phyloP scores from a whole-genome alignment of 1,284 basidiomycete genomes.

The Naganishia liquefaciens region DNA sequence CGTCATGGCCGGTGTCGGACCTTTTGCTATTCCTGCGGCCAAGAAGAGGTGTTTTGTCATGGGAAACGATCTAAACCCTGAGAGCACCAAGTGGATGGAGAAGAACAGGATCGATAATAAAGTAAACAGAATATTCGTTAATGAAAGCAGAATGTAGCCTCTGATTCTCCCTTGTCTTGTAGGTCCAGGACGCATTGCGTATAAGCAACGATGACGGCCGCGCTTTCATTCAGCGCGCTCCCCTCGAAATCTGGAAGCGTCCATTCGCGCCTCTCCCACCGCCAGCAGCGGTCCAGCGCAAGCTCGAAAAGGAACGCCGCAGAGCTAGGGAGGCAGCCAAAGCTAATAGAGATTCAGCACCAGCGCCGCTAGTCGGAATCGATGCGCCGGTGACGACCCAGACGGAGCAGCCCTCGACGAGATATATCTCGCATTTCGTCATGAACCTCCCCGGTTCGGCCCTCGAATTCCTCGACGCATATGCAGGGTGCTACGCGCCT shows the following conservation, averaged over 20 bases:
- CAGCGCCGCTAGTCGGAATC: neutral
- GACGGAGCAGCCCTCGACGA: slow-evolving; percentile 38
- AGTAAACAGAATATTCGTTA: slow-evolving; percentile 52
- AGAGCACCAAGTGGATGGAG: slow-evolving; percentile 74
- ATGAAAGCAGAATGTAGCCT: neutral
- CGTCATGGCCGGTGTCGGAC: slow-evolving; percentile 96
- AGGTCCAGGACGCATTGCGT: slow-evolving; percentile 71
- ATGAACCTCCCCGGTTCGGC: slow-evolving; percentile 97
- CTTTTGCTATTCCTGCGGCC: slow-evolving; percentile 90
- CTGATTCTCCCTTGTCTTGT: slow-evolving; percentile 9
- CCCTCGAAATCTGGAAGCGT: slow-evolving; percentile 60
- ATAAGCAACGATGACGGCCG: slow-evolving; percentile 79
- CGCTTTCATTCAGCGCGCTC: slow-evolving; percentile 70
- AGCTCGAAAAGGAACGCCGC: slow-evolving; percentile 40
- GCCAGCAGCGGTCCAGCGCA: slow-evolving; percentile 29
- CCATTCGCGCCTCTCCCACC: slow-evolving; percentile 62
- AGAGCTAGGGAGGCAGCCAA: slow-evolving; percentile 31
- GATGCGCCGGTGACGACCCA: neutral
- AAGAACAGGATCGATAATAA: slow-evolving; percentile 73
- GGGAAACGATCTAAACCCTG: slow-evolving; percentile 93
- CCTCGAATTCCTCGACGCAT: slow-evolving; percentile 85
- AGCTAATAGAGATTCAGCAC: neutral
- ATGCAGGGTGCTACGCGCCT: slow-evolving; percentile 65
- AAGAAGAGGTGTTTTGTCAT: slow-evolving; percentile 84
- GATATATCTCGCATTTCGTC: slow-evolving; percentile 78